phyloP scores from a whole-genome alignment of 257 asterid genomes.

The Petunia axillaris region DNA sequence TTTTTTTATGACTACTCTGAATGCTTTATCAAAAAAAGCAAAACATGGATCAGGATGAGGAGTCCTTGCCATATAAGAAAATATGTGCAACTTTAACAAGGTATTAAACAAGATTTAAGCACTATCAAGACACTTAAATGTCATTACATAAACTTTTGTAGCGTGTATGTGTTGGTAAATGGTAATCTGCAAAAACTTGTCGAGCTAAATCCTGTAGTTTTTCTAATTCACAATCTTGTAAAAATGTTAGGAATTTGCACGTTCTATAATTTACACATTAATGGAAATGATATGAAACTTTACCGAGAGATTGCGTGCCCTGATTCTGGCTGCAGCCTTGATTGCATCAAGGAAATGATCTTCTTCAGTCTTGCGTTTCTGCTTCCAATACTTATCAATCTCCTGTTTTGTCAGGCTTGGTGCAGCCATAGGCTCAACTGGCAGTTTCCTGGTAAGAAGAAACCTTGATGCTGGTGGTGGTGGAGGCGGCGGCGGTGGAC shows the following conservation, averaged over 20 bases:
- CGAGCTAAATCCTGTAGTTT: no score
- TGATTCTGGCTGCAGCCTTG: conserved; percentile 62
- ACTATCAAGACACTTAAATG: no score
- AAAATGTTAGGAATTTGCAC: background rate
- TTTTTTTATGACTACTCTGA: background rate
- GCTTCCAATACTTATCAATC: conserved; percentile 62
- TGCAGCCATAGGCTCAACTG: conserved; percentile 23
- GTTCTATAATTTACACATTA: background rate
- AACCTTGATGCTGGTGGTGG: conserved; percentile 29
- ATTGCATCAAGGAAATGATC: conserved; percentile 65
- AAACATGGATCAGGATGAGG: background rate
- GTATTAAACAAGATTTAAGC: no score
- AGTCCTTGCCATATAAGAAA: no score
- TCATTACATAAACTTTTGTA: no score
- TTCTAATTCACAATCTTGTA: background rate
- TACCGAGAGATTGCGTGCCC: conserved; percentile 54
- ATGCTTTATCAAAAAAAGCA: background rate
- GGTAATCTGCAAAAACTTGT: no score
- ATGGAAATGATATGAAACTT: conserved; percentile 8
- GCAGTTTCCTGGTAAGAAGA: conserved; percentile 13
- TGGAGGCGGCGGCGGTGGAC: conserved; percentile 27
- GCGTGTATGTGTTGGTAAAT: no score
- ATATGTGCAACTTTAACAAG: no score
- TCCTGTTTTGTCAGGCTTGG: conserved; percentile 56
- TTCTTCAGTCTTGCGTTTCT: conserved; percentile 53